Conservation (phyloP, 352 stramenopile species). For the Phytophthora chlamydospora region DNA sequence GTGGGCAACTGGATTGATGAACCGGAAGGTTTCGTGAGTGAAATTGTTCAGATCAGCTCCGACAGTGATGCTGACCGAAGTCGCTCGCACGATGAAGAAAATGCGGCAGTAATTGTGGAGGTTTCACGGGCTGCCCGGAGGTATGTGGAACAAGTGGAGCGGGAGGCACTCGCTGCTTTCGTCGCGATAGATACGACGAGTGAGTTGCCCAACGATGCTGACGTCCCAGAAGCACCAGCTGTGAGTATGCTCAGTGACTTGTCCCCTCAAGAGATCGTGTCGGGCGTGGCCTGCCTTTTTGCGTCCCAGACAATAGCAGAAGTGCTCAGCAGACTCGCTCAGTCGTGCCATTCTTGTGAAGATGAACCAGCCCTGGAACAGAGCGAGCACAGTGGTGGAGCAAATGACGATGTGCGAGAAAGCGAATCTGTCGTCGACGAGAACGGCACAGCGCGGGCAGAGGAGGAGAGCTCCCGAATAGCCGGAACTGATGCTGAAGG, state of each 20-base stretch:
- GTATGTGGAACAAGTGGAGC: constrained; percentile 9
- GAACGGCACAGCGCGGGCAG: too few relatives aligned
- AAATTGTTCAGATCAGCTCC: background rate
- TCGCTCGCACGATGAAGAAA: background rate
- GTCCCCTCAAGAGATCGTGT: constrained; percentile 17
- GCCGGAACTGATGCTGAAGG: too few relatives aligned
- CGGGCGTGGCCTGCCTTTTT: constrained; percentile 11
- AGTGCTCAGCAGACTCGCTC: constrained; percentile 16
- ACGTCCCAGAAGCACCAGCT: background rate
- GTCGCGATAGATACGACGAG: background rate
- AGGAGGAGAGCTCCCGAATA: too few relatives aligned
- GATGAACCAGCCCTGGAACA: background rate
- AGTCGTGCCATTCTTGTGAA: background rate
- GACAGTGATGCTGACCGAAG: background rate
- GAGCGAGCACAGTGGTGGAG: background rate
- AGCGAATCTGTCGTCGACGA: too few relatives aligned
- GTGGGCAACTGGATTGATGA: background rate
- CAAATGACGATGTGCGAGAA: too few relatives aligned
- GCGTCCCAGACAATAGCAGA: constrained; percentile 20
- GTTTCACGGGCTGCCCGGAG: constrained; percentile 2
- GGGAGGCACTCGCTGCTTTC: constrained; percentile 1
- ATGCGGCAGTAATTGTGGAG: background rate
- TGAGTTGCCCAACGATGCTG: background rate
- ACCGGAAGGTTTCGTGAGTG: background rate
- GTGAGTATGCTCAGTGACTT: background rate